These are phyloP conservation scores for Metschnikowia hibisci DNA, from an alignment of 805 yeast genomes.

Conservation along the genomic window DNA sequence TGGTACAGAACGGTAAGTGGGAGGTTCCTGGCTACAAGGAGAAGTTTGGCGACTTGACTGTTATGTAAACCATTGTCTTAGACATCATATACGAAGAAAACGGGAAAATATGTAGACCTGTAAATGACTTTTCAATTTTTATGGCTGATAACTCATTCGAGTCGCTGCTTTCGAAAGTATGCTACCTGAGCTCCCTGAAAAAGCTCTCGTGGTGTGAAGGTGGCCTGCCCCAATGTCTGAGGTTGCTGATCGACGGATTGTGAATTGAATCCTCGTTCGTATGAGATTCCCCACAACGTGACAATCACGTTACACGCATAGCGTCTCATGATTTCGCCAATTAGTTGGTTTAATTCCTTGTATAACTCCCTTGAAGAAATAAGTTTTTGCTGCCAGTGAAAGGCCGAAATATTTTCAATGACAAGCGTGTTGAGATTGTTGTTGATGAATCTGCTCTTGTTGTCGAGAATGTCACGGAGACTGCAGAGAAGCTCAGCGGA, in stretches of 20 bases:
- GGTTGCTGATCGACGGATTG: neutral
- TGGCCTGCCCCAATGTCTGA: slow-evolving; percentile 5
- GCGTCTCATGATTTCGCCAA: slow-evolving; percentile 14
- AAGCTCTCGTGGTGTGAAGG: slow-evolving; percentile 11
- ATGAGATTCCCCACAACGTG: slow-evolving; percentile 26
- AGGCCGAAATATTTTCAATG: slow-evolving; percentile 33
- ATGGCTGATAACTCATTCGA: neutral
- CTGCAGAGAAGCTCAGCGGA: slow-evolving; percentile 5
- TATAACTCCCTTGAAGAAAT: slow-evolving; percentile 10
- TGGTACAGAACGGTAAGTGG: slow-evolving; percentile 97
- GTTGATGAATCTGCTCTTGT: neutral
- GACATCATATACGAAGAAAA: slow-evolving; percentile 3
- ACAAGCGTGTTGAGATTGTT: slow-evolving; percentile 20
- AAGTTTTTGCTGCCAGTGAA: slow-evolving; percentile 28
- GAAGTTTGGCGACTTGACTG: slow-evolving; percentile 94
- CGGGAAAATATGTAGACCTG: neutral
- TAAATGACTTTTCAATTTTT: too few relatives aligned
- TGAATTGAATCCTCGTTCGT: slow-evolving; percentile 29
- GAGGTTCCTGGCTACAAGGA: slow-evolving; percentile 97
- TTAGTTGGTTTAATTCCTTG: slow-evolving; percentile 10
- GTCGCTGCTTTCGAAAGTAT: neutral
- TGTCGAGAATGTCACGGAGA: slow-evolving; percentile 4
- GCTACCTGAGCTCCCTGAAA: slow-evolving; percentile 1
- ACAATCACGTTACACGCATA: slow-evolving; percentile 28
- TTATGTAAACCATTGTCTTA: slow-evolving; percentile 52